Percentiles rank a stretch among this genome's conserved stretches.
Conservation (phyloP, 176 grass and related monocot species). For the Oryza brachyantha region DNA sequence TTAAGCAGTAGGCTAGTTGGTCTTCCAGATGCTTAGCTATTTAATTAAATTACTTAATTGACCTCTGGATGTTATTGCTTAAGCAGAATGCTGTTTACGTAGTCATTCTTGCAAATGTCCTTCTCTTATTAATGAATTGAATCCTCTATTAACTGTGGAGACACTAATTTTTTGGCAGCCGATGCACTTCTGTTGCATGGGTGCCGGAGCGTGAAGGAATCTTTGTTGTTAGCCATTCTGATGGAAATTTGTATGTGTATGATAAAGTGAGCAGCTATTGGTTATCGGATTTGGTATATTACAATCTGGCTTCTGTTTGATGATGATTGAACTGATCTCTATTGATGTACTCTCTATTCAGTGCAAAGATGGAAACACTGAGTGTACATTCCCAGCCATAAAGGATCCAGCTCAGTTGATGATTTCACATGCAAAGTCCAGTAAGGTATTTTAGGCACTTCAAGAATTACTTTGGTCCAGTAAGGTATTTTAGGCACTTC, state of each 20-base stretch:
- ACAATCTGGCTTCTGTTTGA: constrained; percentile 7
- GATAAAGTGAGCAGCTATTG: constrained; percentile 72
- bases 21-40: background rate
- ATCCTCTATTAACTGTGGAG: background rate
- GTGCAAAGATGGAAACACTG: constrained; percentile 82
- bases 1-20: background rate
- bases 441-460: constrained; percentile 65
- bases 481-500: constrained; percentile 47
- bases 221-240: constrained; percentile 85
- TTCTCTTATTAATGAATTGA: constrained; percentile 8
- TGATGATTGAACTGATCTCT: constrained; percentile 29
- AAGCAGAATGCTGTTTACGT: background rate
- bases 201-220: constrained; percentile 69
- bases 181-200: constrained; percentile 87
- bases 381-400: constrained; percentile 73
- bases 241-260: constrained; percentile 96
- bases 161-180: constrained; percentile 48
- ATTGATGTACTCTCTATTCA: constrained; percentile 23
- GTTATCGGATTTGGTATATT: constrained; percentile 1
- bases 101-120: background rate
- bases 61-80: background rate
- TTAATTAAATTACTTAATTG: background rate
- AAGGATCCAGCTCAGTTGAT: constrained; percentile 70
- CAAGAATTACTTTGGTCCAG: constrained; percentile 16
- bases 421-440: constrained; percentile 88